Evolutionary conservation across 2,329 filamentous ascomycete genomes (phyloP).

Genomic region (Fusarium continuum): DNA sequence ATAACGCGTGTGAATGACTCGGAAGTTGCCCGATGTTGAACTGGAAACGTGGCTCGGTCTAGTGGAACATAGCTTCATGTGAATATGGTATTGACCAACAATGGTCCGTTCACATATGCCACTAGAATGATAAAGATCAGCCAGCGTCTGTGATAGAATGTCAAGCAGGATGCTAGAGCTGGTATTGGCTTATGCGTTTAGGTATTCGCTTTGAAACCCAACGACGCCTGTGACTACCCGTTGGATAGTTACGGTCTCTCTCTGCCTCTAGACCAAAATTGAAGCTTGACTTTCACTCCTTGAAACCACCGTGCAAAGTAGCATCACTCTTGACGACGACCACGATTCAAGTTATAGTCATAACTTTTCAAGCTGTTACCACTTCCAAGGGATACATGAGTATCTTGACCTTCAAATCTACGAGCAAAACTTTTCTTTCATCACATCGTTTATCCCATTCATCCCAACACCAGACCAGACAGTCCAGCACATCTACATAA

Average conservation of each 20-base stretch:
- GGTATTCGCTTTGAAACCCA: too few species aligned
- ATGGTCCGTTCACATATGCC: background rate
- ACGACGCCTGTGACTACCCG: too few species aligned
- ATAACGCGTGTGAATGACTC: constrained; percentile 1
- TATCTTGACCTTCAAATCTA: background rate
- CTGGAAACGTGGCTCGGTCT: constrained; percentile 6
- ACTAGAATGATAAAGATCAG: background rate
- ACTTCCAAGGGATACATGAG: background rate
- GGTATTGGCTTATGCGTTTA: too few species aligned
- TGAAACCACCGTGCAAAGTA: background rate
- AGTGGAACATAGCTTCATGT: constrained; percentile 7
- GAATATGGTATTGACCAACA: background rate
- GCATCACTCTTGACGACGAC: background rate
- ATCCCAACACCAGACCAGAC: background rate
- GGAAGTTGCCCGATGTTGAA: constrained; percentile 23
- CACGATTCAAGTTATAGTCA: background rate
- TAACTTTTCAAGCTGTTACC: background rate
- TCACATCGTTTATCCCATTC: constrained; percentile 12
- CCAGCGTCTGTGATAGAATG: background rate
- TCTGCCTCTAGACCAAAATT: too few species aligned
- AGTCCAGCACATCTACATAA: constrained; percentile 75
- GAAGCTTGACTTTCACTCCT: background rate
- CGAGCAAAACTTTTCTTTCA: constrained; percentile 30
- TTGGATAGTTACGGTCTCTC: too few species aligned
- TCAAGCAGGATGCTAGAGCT: too few species aligned